A percentile compares a stretch with the other conserved stretches of the same genome.
phyloP scores from a whole-genome alignment of 2,329 filamentous ascomycete species.

The Berkeleyomyces rouxiae region DNA sequence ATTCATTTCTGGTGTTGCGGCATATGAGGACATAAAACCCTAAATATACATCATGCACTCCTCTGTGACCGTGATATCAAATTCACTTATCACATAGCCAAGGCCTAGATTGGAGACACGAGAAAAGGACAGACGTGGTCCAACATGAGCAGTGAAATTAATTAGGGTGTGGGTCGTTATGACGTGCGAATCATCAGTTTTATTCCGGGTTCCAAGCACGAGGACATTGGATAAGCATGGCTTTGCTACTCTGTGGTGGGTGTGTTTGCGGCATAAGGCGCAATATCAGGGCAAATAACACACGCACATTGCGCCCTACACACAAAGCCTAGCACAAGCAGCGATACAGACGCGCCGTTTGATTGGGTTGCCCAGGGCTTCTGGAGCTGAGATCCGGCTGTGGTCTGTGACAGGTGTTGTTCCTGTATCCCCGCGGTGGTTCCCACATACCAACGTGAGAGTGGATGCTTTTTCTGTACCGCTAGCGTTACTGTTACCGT shows the following conservation, averaged over 20 bases:
- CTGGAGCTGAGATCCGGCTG: neutral
- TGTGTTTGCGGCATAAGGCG: neutral
- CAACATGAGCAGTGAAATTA: neutral
- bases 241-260: neutral
- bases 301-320: neutral
- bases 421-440: neutral
- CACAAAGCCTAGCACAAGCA: neutral
- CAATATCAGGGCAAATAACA: neutral
- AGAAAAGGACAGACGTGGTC: too few relatives aligned
- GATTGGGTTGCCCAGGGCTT: neutral
- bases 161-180: neutral
- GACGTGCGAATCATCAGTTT: neutral
- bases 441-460: too few relatives aligned
- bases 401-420: neutral
- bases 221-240: neutral
- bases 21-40: too few relatives aligned
- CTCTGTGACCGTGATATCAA: too few relatives aligned
- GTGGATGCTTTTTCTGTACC: neutral
- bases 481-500: neutral
- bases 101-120: too few relatives aligned
- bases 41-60: too few relatives aligned
- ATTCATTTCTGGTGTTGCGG: too few relatives aligned
- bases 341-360: neutral
- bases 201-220: neutral
- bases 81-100: too few relatives aligned